Evolutionary conservation across 768 basidiomycete species (phyloP).

Genomic region (Suillus hirtellus): DNA sequence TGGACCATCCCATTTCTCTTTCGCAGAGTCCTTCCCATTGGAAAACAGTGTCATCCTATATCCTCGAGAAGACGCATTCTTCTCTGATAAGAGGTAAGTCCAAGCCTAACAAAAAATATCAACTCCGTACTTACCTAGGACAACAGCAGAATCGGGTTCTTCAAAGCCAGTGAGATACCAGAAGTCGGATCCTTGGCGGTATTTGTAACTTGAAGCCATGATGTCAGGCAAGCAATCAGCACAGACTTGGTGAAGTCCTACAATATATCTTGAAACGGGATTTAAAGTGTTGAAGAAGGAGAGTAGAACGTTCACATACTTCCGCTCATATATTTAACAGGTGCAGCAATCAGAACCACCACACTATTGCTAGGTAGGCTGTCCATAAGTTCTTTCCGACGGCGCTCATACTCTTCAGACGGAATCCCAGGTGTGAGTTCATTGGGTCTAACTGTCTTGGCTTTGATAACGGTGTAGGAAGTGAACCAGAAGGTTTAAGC

Average conservation of each 20-base stretch:
- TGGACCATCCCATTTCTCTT: conserved; percentile 94
- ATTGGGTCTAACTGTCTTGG: conserved; percentile 47
- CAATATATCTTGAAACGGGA: conserved; percentile 63
- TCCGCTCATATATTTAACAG: conserved; percentile 83
- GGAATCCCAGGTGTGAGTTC: conserved; percentile 87
- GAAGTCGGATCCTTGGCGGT: conserved; percentile 88
- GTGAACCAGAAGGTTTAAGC: conserved; percentile 20
- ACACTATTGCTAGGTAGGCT: conserved; percentile 68
- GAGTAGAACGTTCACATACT: conserved; percentile 48
- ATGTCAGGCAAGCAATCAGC: conserved; percentile 11
- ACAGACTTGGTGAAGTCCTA: conserved; percentile 40
- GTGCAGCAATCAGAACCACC: conserved; percentile 77
- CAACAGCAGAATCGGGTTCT: conserved; percentile 87
- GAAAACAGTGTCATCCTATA: conserved; percentile 89
- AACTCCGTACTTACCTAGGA: conserved; percentile 72
- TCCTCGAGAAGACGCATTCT: conserved; percentile 66
- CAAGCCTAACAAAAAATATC: not conserved
- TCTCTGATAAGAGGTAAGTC: conserved; percentile 48
- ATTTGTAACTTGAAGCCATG: conserved; percentile 75
- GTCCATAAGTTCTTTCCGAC: conserved; percentile 72
- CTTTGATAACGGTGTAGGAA: conserved; percentile 12
- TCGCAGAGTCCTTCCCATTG: conserved; percentile 65
- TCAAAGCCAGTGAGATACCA: conserved; percentile 97
- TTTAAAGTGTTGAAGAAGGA: conserved; percentile 14
- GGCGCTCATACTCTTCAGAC: conserved; percentile 69